These are phyloP conservation scores for Athelia sp. DNA, from an alignment of 1,284 basidiomycete genomes.

Conservation along the genomic window DNA sequence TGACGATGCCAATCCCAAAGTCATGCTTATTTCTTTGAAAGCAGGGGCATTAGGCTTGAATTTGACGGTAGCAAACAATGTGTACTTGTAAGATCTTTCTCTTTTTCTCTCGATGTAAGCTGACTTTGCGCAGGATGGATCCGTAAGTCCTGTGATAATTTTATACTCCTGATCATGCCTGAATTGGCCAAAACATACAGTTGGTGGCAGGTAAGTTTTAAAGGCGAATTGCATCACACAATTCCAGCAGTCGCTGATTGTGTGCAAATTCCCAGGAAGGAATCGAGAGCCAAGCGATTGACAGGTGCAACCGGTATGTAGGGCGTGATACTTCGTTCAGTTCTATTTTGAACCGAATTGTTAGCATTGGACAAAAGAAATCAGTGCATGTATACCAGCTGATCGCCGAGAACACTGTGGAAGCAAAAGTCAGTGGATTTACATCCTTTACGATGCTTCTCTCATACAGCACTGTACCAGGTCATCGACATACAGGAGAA, in stretches of 20 bases:
- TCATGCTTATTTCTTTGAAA: constrained; percentile 87
- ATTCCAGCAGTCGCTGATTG: constrained; percentile 1
- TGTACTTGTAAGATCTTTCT: constrained; percentile 64
- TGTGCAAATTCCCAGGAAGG: constrained; percentile 50
- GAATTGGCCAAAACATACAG: constrained; percentile 23
- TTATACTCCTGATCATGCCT: constrained; percentile 4
- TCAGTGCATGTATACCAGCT: constrained; percentile 83
- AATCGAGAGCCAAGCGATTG: constrained; percentile 87
- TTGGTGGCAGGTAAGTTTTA: constrained; percentile 61
- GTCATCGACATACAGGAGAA: constrained; percentile 81
- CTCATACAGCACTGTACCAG: constrained; percentile 20
- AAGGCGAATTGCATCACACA: background rate
- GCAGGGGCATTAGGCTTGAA: constrained; percentile 82
- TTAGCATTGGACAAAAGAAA: constrained; percentile 77
- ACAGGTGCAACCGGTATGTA: constrained; percentile 62
- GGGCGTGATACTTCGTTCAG: too few relatives aligned
- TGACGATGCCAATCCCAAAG: constrained; percentile 51
- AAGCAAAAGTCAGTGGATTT: constrained; percentile 55
- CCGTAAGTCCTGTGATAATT: constrained; percentile 51
- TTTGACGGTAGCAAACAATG: constrained; percentile 86
- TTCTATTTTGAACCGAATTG: too few relatives aligned
- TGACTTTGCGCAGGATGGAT: constrained; percentile 59
- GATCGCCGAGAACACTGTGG: constrained; percentile 84
- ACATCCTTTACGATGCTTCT: background rate
- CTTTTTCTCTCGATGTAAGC: constrained; percentile 6